These are phyloP conservation scores for Garcia nutans DNA, from an alignment of 345 rosid species.

Conservation along the genomic window DNA sequence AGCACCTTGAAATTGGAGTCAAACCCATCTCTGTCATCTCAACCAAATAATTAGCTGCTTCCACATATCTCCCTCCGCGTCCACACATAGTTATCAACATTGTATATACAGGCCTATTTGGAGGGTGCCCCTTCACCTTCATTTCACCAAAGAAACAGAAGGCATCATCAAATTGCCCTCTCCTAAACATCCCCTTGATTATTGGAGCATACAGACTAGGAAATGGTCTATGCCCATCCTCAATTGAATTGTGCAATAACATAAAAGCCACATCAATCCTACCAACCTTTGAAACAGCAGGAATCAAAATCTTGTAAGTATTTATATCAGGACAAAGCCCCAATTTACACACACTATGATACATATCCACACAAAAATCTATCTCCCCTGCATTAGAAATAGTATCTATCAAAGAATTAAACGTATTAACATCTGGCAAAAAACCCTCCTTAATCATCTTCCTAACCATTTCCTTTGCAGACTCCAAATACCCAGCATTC, in stretches of 20 bases:
- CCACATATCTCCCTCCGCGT: constrained; percentile 62
- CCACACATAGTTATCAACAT: constrained; percentile 94
- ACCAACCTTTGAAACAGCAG: constrained; percentile 77
- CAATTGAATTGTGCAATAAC: constrained; percentile 60
- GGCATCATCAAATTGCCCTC: constrained; percentile 81
- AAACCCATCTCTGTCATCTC: constrained; percentile 93
- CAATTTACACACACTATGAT: constrained; percentile 56
- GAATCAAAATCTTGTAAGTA: constrained; percentile 76
- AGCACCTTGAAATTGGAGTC: constrained; percentile 77
- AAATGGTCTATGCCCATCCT: constrained; percentile 82
- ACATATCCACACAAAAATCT: constrained; percentile 64
- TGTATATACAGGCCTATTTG: constrained; percentile 83
- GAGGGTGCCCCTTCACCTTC: constrained; percentile 84
- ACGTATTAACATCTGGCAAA: constrained; percentile 61
- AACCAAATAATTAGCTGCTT: constrained; percentile 75
- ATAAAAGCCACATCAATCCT: constrained; percentile 76
- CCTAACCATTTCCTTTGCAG: constrained; percentile 73
- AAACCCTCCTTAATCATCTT: constrained; percentile 72
- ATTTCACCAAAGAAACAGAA: constrained; percentile 83
- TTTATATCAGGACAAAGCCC: constrained; percentile 66
- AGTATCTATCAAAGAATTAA: constrained; percentile 63
- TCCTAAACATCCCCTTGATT: constrained; percentile 71
- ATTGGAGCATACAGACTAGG: constrained; percentile 91
- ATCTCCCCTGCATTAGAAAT: constrained; percentile 66
- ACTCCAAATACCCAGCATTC: constrained; percentile 73